Percentiles rank a stretch among this genome's conserved stretches.
Evolutionary conservation across 192 early-diverging fungal genomes (phyloP).

Genomic region (Powellomyces hirtus): DNA sequence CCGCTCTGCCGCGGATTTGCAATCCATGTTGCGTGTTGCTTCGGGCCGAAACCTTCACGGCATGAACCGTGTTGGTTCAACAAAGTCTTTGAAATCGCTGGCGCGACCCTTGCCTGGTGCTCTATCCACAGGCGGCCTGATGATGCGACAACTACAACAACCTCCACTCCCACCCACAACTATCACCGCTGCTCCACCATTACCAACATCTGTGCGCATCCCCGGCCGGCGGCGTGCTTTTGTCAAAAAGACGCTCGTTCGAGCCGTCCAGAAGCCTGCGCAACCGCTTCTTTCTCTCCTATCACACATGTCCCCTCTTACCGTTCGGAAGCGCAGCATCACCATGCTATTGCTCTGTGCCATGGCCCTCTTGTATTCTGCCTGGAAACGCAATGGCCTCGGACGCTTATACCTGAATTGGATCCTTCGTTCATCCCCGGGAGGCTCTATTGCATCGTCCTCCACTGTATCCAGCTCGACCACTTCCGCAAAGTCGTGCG

Average conservation of each 20-base stretch:
- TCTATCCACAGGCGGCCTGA: not conserved
- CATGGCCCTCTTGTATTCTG: not conserved
- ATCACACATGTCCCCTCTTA: not conserved
- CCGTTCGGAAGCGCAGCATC: not conserved
- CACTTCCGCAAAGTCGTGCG: not conserved
- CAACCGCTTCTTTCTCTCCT: constrained; percentile 7
- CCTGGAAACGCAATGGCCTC: not conserved
- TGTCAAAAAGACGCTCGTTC: constrained; percentile 1
- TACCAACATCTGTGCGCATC: not conserved
- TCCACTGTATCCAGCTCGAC: not conserved
- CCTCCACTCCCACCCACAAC: not conserved
- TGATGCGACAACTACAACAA: not conserved
- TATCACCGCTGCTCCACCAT: not conserved
- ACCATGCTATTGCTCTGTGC: not conserved
- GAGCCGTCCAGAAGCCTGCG: constrained; percentile 1
- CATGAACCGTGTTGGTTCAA: constrained; percentile 22
- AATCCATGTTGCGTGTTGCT: constrained; percentile 23
- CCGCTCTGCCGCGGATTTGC: constrained; percentile 29
- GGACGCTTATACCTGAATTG: not conserved
- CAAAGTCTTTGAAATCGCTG: constrained; percentile 13
- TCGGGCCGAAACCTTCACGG: constrained; percentile 24
- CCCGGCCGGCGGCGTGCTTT: constrained; percentile 9
- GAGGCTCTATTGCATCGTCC: not conserved
- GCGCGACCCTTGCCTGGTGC: not conserved
- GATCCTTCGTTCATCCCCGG: not conserved